These are phyloP conservation scores for Ogataea hybrid DNA, from an alignment of 1,139 yeast genomes.

Conservation along the genomic window DNA sequence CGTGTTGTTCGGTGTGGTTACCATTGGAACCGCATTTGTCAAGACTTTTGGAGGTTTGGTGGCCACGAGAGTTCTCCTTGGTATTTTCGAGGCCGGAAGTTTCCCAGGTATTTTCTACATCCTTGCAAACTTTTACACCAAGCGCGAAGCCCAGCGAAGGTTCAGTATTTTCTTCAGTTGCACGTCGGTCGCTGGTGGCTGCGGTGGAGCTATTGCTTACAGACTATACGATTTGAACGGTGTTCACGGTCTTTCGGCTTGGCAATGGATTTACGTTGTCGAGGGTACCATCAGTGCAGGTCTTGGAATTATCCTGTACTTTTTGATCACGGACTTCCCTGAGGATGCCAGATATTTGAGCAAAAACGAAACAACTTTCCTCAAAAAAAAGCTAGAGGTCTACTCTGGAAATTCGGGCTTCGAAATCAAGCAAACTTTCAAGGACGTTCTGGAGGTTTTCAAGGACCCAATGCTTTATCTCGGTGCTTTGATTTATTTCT, in stretches of 20 bases:
- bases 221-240: constrained; percentile 54
- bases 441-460: constrained; percentile 43
- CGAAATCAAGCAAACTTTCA: constrained; percentile 44
- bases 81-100: constrained; percentile 65
- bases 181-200: constrained; percentile 75
- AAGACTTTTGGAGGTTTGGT: constrained; percentile 55
- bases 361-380: constrained; percentile 45
- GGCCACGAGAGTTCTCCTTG: constrained; percentile 61
- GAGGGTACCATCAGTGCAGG: constrained; percentile 73
- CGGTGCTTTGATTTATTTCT: constrained; percentile 60
- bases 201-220: constrained; percentile 74
- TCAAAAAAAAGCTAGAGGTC: constrained; percentile 53
- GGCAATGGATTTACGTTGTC: constrained; percentile 75
- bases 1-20: constrained; percentile 58
- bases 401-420: constrained; percentile 55
- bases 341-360: constrained; percentile 53
- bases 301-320: constrained; percentile 58
- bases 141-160: constrained; percentile 65
- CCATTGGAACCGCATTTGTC: constrained; percentile 66
- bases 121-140: constrained; percentile 53
- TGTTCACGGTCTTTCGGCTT: constrained; percentile 47
- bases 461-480: constrained; percentile 54
- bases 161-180: constrained; percentile 69
- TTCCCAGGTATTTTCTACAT: constrained; percentile 75
- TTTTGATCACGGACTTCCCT: constrained; percentile 72